Base-by-base conservation (phyloP, 371 early-diverging fungal species). In the Lichtheimia corymbifera region DNA sequence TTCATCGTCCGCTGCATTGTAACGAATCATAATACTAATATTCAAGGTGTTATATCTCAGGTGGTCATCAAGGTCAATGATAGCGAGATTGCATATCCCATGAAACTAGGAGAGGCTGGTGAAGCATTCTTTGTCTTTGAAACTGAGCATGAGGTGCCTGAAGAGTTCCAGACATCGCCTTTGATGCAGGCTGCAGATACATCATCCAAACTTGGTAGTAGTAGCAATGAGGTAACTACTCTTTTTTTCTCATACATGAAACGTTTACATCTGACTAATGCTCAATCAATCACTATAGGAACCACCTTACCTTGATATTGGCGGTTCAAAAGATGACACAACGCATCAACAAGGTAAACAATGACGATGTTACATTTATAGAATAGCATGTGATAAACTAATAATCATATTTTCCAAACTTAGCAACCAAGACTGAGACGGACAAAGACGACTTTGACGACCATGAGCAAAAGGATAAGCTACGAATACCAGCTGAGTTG, bases 71-170 rank as follows among this genome's bases (percentile, higher is more conserved):
- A 80, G 11, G 91, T 99, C 54, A 99, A 99, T 83, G 97, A 91
- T 50, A 65, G 80, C 59, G 58, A 72, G 0, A 85, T 88, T 15
- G 88, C 92, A 63, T 84, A 94, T 64, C 82, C 80, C 6, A 99
- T 99, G 97, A 97, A 96, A 65, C 88, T 99, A 3, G 98, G 98
- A n/a, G 97, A 97, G 53, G 93, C 96, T 24, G 99, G 99, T 14
- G 99, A 99, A 73, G 95, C 97, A 2, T 99, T 96, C 71, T 99
- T 99, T 82, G 97, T 99, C 9, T 85, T 94, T 51, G 93, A 94
- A 70, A 87, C 94, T 12, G 91, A 92, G 27, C 87, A 86, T 62
- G 83, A 91, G 18, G 95, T 94, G 4, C 94, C 96, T 13, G 85
- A 88, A 59, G 95, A 95, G 66, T 92, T 92, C 64, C 93, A 90